A percentile compares a stretch with the other conserved stretches of the same genome.
Evolutionary conservation across 768 basidiomycete genomes (phyloP).

Genomic region (Trametes cubensis): DNA sequence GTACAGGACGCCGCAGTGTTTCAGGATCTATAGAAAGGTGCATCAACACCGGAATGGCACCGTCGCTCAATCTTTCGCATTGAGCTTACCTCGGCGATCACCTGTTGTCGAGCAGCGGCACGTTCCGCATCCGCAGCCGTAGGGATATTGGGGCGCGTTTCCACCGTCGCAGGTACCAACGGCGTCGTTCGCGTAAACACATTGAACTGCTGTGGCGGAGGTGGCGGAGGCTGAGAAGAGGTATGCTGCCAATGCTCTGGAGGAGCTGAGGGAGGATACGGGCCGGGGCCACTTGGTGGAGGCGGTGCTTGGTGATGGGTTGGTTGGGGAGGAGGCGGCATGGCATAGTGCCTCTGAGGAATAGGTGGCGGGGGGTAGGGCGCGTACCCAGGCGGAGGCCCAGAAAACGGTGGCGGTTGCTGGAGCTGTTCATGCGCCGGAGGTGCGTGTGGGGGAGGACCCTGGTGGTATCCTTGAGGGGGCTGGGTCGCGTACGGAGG

Average conservation of each 20-base stretch:
- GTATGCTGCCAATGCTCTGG: conserved; percentile 32
- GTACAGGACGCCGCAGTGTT: conserved; percentile 64
- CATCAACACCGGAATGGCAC: neutral
- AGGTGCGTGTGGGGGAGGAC: conserved; percentile 37
- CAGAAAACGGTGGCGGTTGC: conserved; percentile 41
- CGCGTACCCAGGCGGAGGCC: conserved; percentile 26
- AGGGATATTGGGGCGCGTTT: conserved; percentile 41
- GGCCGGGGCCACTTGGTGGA: conserved; percentile 6
- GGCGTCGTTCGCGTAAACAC: conserved; percentile 42
- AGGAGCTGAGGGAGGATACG: conserved; percentile 23
- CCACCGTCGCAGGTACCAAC: conserved; percentile 45
- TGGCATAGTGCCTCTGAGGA: conserved; percentile 25
- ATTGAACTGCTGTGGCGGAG: conserved; percentile 24
- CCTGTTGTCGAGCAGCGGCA: conserved; percentile 30
- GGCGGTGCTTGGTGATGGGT: conserved; percentile 29
- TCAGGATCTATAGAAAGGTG: conserved; percentile 49
- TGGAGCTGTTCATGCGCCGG: conserved; percentile 49
- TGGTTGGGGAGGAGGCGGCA: conserved; percentile 23
- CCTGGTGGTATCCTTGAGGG: conserved; percentile 39
- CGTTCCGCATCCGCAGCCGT: conserved; percentile 41
- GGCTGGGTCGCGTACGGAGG: conserved; percentile 48
- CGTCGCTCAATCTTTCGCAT: neutral
- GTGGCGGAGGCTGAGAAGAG: conserved; percentile 21
- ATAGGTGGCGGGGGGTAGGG: conserved; percentile 33
- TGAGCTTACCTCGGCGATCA: conserved; percentile 45